Conservation (phyloP, 1,284 basidiomycete species). For the Tilletia walkeri region DNA sequence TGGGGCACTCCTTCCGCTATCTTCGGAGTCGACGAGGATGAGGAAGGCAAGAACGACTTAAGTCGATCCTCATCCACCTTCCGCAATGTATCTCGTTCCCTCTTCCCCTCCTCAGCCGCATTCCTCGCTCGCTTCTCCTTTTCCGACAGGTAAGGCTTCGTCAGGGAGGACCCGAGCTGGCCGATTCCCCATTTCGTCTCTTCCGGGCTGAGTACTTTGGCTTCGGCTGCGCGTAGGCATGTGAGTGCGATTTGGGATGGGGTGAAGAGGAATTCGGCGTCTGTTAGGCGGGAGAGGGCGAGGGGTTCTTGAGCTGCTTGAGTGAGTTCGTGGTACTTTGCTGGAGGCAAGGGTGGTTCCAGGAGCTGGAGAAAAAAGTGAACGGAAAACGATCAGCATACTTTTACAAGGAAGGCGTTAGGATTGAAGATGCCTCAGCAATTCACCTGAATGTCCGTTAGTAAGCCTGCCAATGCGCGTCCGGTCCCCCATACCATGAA, state of each 20-base stretch:
- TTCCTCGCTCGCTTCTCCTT: not conserved
- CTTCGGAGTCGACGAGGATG: too few relatives aligned
- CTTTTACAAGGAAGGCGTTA: not conserved
- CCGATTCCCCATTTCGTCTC: not conserved
- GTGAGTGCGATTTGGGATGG: constrained; percentile 93
- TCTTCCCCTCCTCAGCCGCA: not conserved
- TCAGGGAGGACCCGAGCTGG: not conserved
- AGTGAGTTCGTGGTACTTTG: constrained; percentile 59
- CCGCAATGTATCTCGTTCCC: constrained; percentile 11
- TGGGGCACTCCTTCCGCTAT: too few relatives aligned
- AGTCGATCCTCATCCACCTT: constrained; percentile 2
- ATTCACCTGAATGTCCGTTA: constrained; percentile 79
- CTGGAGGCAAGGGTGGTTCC: constrained; percentile 44
- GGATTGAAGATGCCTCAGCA: not conserved
- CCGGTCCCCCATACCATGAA: constrained; percentile 90
- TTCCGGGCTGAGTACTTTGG: not conserved
- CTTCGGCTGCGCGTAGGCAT: constrained; percentile 59
- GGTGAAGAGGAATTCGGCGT: constrained; percentile 85
- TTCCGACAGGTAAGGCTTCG: not conserved
- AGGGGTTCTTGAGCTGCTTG: constrained; percentile 66
- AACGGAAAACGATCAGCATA: too few relatives aligned
- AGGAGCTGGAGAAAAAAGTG: constrained; percentile 17
- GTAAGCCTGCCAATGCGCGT: constrained; percentile 81
- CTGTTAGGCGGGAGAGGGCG: constrained; percentile 75
- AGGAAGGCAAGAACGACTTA: not conserved